Conservation (phyloP, 2,329 filamentous ascomycete species). For the Amauroascus niger region DNA sequence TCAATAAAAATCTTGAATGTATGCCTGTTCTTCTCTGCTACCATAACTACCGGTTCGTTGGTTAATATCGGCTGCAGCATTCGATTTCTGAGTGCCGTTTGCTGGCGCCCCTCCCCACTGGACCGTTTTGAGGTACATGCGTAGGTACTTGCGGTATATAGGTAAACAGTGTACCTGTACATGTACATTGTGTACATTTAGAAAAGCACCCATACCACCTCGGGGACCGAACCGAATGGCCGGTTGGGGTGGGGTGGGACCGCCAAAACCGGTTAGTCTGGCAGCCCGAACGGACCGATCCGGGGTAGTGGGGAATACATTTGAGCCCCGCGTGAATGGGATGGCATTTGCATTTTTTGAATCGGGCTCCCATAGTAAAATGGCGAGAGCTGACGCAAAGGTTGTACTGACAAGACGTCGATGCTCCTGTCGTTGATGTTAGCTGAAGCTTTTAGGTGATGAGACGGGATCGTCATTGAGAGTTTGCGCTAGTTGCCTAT, state of each 20-base stretch:
- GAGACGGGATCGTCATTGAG: not conserved
- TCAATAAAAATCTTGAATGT: not conserved
- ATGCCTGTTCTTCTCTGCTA: not conserved
- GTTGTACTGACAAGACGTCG: not conserved
- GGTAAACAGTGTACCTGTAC: too few species aligned
- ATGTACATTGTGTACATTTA: not conserved
- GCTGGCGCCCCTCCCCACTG: too few species aligned
- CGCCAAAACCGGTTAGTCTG: not conserved
- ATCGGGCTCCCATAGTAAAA: not conserved
- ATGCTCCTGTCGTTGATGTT: not conserved
- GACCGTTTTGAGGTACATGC: not conserved
- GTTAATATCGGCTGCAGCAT: not conserved
- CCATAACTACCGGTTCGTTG: not conserved
- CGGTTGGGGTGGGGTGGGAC: not conserved
- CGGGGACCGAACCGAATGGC: not conserved
- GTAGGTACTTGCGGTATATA: not conserved
- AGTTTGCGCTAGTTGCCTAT: not conserved
- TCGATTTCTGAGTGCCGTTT: not conserved
- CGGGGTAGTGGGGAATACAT: not conserved
- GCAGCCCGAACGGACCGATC: not conserved
- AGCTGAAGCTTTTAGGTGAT: not conserved
- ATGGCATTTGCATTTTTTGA: not conserved
- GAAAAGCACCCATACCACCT: not conserved
- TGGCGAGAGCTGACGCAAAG: not conserved
- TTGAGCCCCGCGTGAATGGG: not conserved